These are phyloP conservation scores for Xylaria telfairii DNA, from an alignment of 495 filamentous ascomycete genomes.

Conservation along the genomic window DNA sequence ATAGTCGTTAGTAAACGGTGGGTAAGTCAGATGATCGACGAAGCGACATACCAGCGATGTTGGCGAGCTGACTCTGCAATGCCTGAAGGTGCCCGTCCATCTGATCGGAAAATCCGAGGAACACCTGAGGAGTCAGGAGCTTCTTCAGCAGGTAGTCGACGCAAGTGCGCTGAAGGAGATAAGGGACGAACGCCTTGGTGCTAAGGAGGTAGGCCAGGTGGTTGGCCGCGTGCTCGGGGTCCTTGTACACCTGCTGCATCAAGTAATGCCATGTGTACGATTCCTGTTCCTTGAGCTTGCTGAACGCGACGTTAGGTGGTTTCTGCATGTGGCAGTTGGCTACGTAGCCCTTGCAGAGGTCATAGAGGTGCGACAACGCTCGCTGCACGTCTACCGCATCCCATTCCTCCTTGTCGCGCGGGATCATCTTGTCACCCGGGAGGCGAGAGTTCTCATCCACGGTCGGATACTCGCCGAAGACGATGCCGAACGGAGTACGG, in stretches of 20 bases:
- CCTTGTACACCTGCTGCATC: conserved; percentile 25
- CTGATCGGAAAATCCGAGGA: conserved; percentile 22
- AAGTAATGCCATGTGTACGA: conserved; percentile 25
- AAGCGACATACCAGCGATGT: conserved; percentile 22
- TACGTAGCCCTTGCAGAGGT: conserved; percentile 27
- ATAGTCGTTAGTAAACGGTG: background rate
- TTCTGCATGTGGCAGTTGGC: conserved; percentile 18
- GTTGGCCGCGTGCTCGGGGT: conserved; percentile 11
- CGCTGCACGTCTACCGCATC: conserved; percentile 24
- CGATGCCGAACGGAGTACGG: conserved; percentile 23
- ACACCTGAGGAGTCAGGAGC: conserved; percentile 22
- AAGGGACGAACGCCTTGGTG: conserved; percentile 15
- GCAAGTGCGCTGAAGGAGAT: conserved; percentile 20
- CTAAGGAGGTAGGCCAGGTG: conserved; percentile 22
- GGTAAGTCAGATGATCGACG: background rate
- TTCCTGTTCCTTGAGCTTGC: conserved; percentile 25
- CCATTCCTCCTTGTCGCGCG: conserved; percentile 25
- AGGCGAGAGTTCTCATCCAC: conserved; percentile 23
- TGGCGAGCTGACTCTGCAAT: conserved; percentile 18
- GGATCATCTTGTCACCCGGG: conserved; percentile 24
- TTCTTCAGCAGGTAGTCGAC: conserved; percentile 27
- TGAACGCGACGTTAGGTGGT: conserved; percentile 16
- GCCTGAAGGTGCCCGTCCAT: conserved; percentile 25
- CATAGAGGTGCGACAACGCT: conserved; percentile 26
- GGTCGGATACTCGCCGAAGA: conserved; percentile 21